These are phyloP conservation scores for Sphagnum tenellum DNA, from an alignment of 225 moss, liverwort and hornwort species.

Conservation along the genomic window DNA sequence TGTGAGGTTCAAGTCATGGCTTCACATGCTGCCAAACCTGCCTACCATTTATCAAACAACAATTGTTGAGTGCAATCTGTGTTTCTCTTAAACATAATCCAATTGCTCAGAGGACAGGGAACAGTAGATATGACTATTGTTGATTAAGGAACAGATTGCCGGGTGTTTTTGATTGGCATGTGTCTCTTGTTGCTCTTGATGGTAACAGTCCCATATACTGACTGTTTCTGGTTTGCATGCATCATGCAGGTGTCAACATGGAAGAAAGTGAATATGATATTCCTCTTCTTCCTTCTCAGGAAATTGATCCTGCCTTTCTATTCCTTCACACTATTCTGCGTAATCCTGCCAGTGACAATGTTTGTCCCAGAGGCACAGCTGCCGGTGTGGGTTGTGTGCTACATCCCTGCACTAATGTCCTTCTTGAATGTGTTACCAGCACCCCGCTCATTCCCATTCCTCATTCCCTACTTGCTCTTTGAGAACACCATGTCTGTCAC, in stretches of 20 bases:
- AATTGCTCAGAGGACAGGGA: too few species aligned
- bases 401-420: constrained; percentile 7
- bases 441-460: constrained; percentile 5
- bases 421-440: constrained; percentile 9
- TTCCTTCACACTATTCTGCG: constrained; percentile 6
- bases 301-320: constrained; percentile 7
- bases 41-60: too few species aligned
- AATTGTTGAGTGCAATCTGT: too few species aligned
- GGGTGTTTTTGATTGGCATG: too few species aligned
- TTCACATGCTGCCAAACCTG: too few species aligned
- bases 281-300: constrained; percentile 6
- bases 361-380: constrained; percentile 6
- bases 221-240: too few species aligned
- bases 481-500: constrained; percentile 11
- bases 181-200: too few species aligned
- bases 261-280: constrained; percentile 3
- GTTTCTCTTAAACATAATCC: too few species aligned
- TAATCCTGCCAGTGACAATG: constrained; percentile 8
- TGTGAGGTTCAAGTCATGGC: too few species aligned
- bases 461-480: constrained; percentile 3
- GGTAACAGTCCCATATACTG: too few species aligned
- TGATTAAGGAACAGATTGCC: too few species aligned
- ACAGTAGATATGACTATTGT: too few species aligned
- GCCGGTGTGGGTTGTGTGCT: constrained; percentile 7
- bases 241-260: neutral